Conservation (phyloP, 306 rosid species). For the Begonia peltatifolia region DNA sequence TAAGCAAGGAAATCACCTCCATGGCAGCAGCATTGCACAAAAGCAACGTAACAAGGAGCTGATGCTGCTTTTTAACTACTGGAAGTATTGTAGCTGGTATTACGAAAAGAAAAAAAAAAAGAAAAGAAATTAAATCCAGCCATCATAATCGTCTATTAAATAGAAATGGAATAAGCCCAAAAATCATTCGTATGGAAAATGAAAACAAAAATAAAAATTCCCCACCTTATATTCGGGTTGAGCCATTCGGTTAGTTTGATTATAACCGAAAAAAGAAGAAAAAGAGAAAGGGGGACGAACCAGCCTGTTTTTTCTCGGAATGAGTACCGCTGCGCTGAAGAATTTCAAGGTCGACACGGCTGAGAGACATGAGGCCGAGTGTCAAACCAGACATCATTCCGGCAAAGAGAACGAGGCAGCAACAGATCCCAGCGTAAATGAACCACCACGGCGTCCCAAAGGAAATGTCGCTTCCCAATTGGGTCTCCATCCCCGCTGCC, state of each 20-base stretch:
- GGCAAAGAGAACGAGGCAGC: constrained; percentile 60
- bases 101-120: constrained; percentile 1
- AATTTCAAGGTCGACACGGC: constrained; percentile 93
- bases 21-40: constrained; percentile 81
- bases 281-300: constrained; percentile 12
- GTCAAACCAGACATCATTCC: constrained; percentile 98
- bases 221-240: background rate
- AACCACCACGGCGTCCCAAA: constrained; percentile 66
- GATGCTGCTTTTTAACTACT: constrained; percentile 93
- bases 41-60: constrained; percentile 87
- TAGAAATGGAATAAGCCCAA: background rate
- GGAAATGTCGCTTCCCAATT: constrained; percentile 16
- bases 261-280: too few relatives aligned
- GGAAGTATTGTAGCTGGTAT: constrained; percentile 70
- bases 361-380: constrained; percentile 92
- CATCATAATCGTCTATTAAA: background rate
- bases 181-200: background rate
- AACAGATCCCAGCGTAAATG: constrained; percentile 57
- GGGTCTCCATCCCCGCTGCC: constrained; percentile 14
- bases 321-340: constrained; percentile 78
- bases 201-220: background rate
- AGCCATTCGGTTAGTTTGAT: too few relatives aligned
- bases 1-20: constrained; percentile 43
- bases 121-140: background rate
- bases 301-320: constrained; percentile 79